Evolutionary conservation across 345 rosid genomes (phyloP).

Genomic region (Euphorbia pulcherrima): DNA sequence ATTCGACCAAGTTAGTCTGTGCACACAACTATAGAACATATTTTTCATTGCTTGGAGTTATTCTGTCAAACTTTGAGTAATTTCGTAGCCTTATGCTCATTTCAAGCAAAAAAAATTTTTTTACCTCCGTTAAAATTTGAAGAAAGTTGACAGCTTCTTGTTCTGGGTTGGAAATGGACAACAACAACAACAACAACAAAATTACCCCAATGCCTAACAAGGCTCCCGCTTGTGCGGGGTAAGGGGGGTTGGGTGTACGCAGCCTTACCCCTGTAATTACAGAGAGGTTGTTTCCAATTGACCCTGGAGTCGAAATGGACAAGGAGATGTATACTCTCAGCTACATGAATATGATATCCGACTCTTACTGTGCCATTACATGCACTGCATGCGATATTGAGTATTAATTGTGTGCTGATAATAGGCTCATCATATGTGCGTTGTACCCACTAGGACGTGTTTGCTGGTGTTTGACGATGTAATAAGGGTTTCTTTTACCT

Average conservation of each 20-base stretch:
- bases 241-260: too few relatives aligned
- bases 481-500: background rate
- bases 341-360: too few relatives aligned
- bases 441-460: background rate
- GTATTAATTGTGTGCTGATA: background rate
- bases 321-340: too few relatives aligned
- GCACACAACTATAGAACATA: background rate
- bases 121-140: background rate
- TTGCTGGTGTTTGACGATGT: background rate
- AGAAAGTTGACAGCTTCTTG: background rate
- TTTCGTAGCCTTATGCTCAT: background rate
- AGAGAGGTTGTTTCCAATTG: too few relatives aligned
- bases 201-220: too few relatives aligned
- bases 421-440: background rate
- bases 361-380: background rate
- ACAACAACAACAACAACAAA: background rate
- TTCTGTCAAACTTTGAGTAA: background rate
- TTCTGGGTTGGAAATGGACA: background rate
- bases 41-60: background rate
- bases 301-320: too few relatives aligned
- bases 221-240: too few relatives aligned
- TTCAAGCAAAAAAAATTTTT: background rate
- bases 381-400: background rate
- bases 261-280: too few relatives aligned
- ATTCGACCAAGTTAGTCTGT: background rate